Base-by-base conservation (phyloP, 176 grass and related monocot species). In the Zea luxurians region DNA sequence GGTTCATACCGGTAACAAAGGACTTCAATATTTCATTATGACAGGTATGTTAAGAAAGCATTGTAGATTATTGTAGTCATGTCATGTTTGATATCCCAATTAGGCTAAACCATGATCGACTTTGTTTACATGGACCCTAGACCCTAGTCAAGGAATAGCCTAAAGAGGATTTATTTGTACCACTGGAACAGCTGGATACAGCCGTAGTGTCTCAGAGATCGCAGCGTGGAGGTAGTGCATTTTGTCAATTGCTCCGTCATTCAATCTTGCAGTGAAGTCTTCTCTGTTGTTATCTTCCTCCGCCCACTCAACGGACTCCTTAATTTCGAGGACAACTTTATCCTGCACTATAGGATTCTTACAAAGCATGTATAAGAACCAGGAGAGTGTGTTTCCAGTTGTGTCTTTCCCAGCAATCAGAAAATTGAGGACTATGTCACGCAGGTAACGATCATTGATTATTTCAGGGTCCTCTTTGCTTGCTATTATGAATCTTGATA, bases 321-420 rank as follows among this genome's bases (percentile, higher is more conserved):
- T 81, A 17, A 91, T 78, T 80, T 91, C 89, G 40, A 61, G 70
- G 45, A 71, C 78, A 50, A 90, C 9, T 83, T 88, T 92, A 11
- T 97, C 85, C 75, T 93, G 85, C 67, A 90, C 38, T 37, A 74
- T 47, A 9, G 90, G 86, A 80, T 93, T 86, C 72, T 86, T 90
- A 68, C 90, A 93, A 3, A 97, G 50, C 88, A 97, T 86, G 55
- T 87, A 97, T 34, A 97, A 80, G 75, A 97, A 82, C 93, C 90
- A 97, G 11, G 93, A 82, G 5, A 92, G 93, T 34, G 87, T 90
- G 48, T 83, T 58, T 7, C 55, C 93, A 0, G 90, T 92, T 15
- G 87, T 92, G 79, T 97, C 93, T 84, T 80, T 92, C 20, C 93
- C 90, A 4, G 93, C 93, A 2, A 92, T 86, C 27, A 92, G 48